Base-by-base conservation (phyloP, 1,284 basidiomycete genomes). In the Schizopora paradoxa region DNA sequence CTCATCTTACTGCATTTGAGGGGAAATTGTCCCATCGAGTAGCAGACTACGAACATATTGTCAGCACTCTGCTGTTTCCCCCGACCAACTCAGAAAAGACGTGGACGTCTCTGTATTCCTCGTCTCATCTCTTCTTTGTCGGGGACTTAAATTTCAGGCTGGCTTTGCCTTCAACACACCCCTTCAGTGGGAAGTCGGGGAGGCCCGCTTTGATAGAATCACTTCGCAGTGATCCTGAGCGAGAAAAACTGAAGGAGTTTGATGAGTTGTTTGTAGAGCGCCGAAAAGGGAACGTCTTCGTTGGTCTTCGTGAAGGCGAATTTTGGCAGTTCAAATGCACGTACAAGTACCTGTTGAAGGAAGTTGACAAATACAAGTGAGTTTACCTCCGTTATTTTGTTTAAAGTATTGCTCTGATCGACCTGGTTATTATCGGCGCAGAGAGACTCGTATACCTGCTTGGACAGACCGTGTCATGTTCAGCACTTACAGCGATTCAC, bases 391-490 rank as follows among this genome's bases (percentile, higher is more conserved):
- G 43, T 48, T 36, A 35, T 11, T 41, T 37, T n/a, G 38, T 47
- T 8, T 10, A 16, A 16, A n/a, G 33, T 26, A 50, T 27, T n/a
- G 35, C 34, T 14, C 13, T 43, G 44, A 22, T 19, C 47, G 26
- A 28, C 43, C 26, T 21, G 21, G 49, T 52, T 32, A 31, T 26
- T 26, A 23, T 36, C 26, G n/a, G 37, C 57, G 51, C 41, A 90
- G 81, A 61, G 65, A 68, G 21, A 89, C 84, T 59, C 80, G 95
- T 5, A 72, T 75, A 5, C 95, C 95, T 0, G 86, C 93, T 16
- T 99, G 93, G 90, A 97, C 94, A 18, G 95, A 99, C 65, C 79
- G 95, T 34, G 81, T 99, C 38, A 69, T 99, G 55, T 96, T 92
- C 62, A 75, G 86, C 2, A 90, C 90, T 5, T 71, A 86, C 56